Evolutionary conservation across 306 rosid genomes (phyloP).

Genomic region (Dalbergia cochinchinensis): DNA sequence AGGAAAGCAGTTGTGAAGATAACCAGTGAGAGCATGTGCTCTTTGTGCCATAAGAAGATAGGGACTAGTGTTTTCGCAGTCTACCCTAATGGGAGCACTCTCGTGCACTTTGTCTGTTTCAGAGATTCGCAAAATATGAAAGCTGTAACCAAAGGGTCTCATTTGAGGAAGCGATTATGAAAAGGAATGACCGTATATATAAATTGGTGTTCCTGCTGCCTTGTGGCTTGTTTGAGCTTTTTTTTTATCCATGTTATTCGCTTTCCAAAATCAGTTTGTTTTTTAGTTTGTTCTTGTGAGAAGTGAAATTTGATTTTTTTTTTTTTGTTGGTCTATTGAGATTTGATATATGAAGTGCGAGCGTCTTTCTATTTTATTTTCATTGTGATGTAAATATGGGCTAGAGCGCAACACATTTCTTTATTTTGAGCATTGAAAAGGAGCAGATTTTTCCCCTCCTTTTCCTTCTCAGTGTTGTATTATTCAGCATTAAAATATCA

Average conservation of each 20-base stretch:
- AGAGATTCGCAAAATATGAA: slow-evolving; percentile 94
- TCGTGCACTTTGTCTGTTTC: slow-evolving; percentile 94
- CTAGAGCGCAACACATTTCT: slow-evolving; percentile 2
- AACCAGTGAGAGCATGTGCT: slow-evolving; percentile 89
- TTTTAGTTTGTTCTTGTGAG: slow-evolving; percentile 24
- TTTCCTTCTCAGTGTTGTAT: slow-evolving; percentile 23
- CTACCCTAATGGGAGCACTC: slow-evolving; percentile 90
- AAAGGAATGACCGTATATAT: slow-evolving; percentile 28
- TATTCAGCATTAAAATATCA: not conserved
- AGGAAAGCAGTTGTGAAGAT: slow-evolving; percentile 82
- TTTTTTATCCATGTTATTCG: slow-evolving; percentile 3
- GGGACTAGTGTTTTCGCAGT: slow-evolving; percentile 96
- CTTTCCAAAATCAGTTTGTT: slow-evolving; percentile 8
- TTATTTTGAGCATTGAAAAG: slow-evolving; percentile 26
- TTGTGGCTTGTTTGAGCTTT: not conserved
- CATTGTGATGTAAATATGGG: slow-evolving; percentile 47
- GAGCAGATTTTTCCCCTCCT: slow-evolving; percentile 26
- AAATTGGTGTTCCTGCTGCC: slow-evolving; percentile 25
- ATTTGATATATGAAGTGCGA: slow-evolving; percentile 22
- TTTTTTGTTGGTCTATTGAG: too few relatives aligned
- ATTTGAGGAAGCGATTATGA: slow-evolving; percentile 63
- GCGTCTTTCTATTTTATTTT: slow-evolving; percentile 21
- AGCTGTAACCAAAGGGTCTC: slow-evolving; percentile 76
- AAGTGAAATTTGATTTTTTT: slow-evolving; percentile 31
- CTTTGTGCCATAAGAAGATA: slow-evolving; percentile 94